Base-by-base conservation (phyloP, 306 rosid species). In the Abrus precatorius region DNA sequence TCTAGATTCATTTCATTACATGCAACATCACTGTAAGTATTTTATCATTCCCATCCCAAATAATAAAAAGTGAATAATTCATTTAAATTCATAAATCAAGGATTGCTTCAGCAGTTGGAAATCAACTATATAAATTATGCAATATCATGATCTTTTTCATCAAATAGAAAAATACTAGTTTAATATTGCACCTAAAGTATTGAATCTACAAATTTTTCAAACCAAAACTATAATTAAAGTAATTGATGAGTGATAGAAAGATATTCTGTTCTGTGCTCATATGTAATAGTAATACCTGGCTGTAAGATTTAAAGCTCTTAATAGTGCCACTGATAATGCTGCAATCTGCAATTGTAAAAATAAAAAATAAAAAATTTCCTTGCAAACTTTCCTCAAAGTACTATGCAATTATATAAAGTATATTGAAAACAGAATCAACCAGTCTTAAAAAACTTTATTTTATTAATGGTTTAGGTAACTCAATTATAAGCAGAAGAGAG, bases 271-370 rank as follows among this genome's bases (percentile, higher is more conserved):
- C 68, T 6, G 33, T 30, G 65, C 74, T 79, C 49, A 10, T 53
- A 78, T 64, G 54, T 34, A 80, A 56, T 93, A 95, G 54, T 34
- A 80, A 56, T 93, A 95, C 97, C 97, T 89, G 79, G 95, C 77
- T 62, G 96, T 85, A 78, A 95, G 84, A 84, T 87, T 85, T 87
- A 95, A 86, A 74, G 97, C 97, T 87, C 99, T 90, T 69, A 90
- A 90, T 7, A 95, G 86, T 80, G 94, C 94, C 82, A 95, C 98
- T 3, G 93, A 90, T 76, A 95, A 84, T 20, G 98, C 99, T 80
- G 94, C 91, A 86, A 95, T 90, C 98, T 93, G 94, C 90, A 85
- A 80, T 77, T 28, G n/a, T 9, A 27, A 69, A 49, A 44, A 50
- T 2, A 28, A 12, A 45, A 57, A 49, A 49, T 4, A n/a, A 44